Evolutionary conservation across 495 filamentous ascomycete genomes (phyloP).

Genomic region (Poronia punctata): DNA sequence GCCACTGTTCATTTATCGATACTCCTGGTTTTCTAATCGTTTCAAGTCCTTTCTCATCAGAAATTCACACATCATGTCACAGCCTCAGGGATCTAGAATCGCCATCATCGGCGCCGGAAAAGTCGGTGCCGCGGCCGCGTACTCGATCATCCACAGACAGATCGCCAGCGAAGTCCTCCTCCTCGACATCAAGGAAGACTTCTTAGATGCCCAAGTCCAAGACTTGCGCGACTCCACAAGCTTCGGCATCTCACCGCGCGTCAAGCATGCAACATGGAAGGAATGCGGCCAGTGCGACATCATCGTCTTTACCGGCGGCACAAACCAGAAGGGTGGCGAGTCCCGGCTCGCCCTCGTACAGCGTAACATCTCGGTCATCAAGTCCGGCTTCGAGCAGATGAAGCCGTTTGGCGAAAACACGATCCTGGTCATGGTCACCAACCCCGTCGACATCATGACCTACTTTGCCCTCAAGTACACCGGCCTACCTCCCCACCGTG

Average conservation of each 20-base stretch:
- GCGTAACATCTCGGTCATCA: conserved; percentile 35
- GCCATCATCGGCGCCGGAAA: conserved; percentile 37
- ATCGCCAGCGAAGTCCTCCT: conserved; percentile 35
- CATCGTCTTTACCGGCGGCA: conserved; percentile 40
- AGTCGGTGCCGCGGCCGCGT: conserved; percentile 38
- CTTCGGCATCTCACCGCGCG: conserved; percentile 19
- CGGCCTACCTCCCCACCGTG: conserved; percentile 30
- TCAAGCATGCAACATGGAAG: conserved; percentile 28
- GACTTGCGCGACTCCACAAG: conserved; percentile 40
- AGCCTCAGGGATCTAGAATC: conserved; percentile 13
- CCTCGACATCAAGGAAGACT: conserved; percentile 32
- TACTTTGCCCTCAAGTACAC: conserved; percentile 29
- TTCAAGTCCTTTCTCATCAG: neutral
- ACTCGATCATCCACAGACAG: conserved; percentile 34
- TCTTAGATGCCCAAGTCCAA: conserved; percentile 36
- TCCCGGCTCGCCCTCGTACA: conserved; percentile 32
- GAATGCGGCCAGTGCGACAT: conserved; percentile 41
- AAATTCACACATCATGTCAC: neutral
- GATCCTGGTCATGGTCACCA: conserved; percentile 38
- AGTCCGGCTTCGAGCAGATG: conserved; percentile 29
- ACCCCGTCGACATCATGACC: conserved; percentile 44
- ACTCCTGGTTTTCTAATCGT: neutral
- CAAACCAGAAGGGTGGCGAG: conserved; percentile 35
- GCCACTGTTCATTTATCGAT: neutral
- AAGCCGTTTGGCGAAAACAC: conserved; percentile 30